Base-by-base conservation (phyloP, 2,329 filamentous ascomycete species). In the Talaromyces piceae region DNA sequence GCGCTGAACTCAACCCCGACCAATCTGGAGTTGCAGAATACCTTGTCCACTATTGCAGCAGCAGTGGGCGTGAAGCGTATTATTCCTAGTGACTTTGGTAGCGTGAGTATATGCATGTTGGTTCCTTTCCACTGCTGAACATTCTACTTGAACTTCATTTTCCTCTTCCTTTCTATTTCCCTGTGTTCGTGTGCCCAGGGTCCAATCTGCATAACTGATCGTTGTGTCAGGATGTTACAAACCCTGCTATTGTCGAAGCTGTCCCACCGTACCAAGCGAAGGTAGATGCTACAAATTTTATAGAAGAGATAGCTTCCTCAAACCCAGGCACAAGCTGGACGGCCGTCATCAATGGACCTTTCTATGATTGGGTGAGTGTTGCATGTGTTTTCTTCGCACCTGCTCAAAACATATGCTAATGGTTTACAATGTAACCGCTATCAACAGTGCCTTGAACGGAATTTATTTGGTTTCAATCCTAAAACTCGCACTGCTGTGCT, bases 31-130 rank as follows among this genome's bases (percentile, higher is more conserved):
- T 12, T 51, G 23, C 44, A 51, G 27, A 30, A 44, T 22, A 41
- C 22, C 12, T 26, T 51, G 27, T 28, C 46, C 11, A 45, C 47
- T 51, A 28, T 30, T 33, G 50, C 50, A 6, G 50, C 50, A 12
- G 39, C 27, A 13, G 44, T 46, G 13, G 50, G 50, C 5, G 45
- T 51, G 6, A 51, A 51, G 33, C 33, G 45, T 25, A 47, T 51
- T 16, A 51, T 51, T n/a, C 50, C 50, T 51, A 47, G 37, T 37
- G 50, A 51, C 20, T 51, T 47, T 12, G 50, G 50, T 31, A 51
- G 50, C 31, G 50, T 51, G 16, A 41, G 49, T 51, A 26, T 45
- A 23, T 3, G 30, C 8, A n/a, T n/a, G n/a, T n/a, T n/a, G n/a
- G n/a, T n/a, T n/a, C n/a, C n/a, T n/a, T n/a, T n/a, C n/a, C n/a